Evolutionary conservation across 129 eudicot species (phyloP).

Genomic region (Lactuca sativa): DNA sequence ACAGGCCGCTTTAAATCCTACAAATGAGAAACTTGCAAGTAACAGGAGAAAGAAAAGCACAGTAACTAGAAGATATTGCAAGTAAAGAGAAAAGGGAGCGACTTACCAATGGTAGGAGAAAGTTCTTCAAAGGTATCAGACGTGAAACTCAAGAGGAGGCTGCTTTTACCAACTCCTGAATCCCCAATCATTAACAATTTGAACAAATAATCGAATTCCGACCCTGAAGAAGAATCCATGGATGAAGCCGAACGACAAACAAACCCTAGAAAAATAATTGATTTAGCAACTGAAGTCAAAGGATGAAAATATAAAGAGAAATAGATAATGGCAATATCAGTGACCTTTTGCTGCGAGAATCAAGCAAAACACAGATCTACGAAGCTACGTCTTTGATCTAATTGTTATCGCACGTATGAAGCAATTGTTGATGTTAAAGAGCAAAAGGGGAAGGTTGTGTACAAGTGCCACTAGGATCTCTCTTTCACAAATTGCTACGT

Average conservation of each 20-base stretch:
- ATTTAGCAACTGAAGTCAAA: slow-evolving; percentile 14
- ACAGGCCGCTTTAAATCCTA: background rate
- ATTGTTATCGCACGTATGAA: slow-evolving; percentile 4
- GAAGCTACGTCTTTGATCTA: background rate
- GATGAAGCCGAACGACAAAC: slow-evolving; percentile 6
- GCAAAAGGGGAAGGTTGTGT: slow-evolving; percentile 1
- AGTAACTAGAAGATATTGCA: background rate
- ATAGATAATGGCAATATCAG: background rate
- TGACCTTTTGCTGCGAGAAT: slow-evolving; percentile 1
- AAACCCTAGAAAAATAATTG: slow-evolving; percentile 13
- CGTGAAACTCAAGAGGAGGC: slow-evolving; percentile 71
- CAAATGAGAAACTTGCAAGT: background rate
- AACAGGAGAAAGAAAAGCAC: background rate
- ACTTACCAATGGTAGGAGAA: slow-evolving; percentile 75
- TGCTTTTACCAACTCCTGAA: slow-evolving; percentile 80
- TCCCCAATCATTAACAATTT: slow-evolving; percentile 80
- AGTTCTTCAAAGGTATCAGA: slow-evolving; percentile 76
- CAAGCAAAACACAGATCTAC: slow-evolving; percentile 21
- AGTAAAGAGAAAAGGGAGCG: background rate
- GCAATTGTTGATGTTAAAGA: slow-evolving; percentile 2
- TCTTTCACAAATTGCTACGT: slow-evolving; percentile 17
- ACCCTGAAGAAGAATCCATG: slow-evolving; percentile 48
- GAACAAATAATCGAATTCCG: slow-evolving; percentile 77
- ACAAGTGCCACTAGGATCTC: background rate
- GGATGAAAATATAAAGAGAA: background rate